A percentile compares a stretch with the other conserved stretches of the same genome.
Evolutionary conservation across 345 rosid genomes (phyloP).

Genomic region (Boechera retrofracta): DNA sequence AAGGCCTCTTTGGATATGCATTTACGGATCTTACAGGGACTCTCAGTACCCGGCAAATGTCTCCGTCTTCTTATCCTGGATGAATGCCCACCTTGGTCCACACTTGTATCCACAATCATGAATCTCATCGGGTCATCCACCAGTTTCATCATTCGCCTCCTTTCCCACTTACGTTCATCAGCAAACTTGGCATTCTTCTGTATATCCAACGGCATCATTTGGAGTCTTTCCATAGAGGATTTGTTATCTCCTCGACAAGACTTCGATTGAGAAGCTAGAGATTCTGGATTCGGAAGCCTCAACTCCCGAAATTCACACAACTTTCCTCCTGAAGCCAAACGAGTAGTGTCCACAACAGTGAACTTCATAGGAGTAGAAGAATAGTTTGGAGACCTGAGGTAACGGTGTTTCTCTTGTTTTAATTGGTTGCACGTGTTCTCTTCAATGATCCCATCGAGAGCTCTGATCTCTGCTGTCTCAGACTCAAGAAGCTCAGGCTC

Average conservation of each 20-base stretch:
- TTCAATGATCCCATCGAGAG: constrained; percentile 40
- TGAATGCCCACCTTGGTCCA: constrained; percentile 43
- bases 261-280: constrained; percentile 36
- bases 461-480: constrained; percentile 41
- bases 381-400: constrained; percentile 58
- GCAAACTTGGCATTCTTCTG: constrained; percentile 13
- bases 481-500: constrained; percentile 69
- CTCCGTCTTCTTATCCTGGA: constrained; percentile 48
- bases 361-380: constrained; percentile 53
- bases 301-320: constrained; percentile 45
- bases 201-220: constrained; percentile 34
- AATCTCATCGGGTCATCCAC: constrained; percentile 44
- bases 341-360: constrained; percentile 60
- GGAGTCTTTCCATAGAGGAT: constrained; percentile 32
- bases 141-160: constrained; percentile 35
- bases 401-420: constrained; percentile 42
- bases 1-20: not conserved
- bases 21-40: constrained; percentile 12
- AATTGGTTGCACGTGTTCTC: constrained; percentile 47
- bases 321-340: constrained; percentile 51
- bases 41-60: constrained; percentile 41
- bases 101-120: constrained; percentile 67
- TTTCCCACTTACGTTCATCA: constrained; percentile 20
- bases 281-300: constrained; percentile 43
- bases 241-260: constrained; percentile 28